Evolutionary conservation across 1,284 basidiomycete species (phyloP), one percentile per base, ranked within the genome.

Genomic region (Chalciporus sp.): DNA sequence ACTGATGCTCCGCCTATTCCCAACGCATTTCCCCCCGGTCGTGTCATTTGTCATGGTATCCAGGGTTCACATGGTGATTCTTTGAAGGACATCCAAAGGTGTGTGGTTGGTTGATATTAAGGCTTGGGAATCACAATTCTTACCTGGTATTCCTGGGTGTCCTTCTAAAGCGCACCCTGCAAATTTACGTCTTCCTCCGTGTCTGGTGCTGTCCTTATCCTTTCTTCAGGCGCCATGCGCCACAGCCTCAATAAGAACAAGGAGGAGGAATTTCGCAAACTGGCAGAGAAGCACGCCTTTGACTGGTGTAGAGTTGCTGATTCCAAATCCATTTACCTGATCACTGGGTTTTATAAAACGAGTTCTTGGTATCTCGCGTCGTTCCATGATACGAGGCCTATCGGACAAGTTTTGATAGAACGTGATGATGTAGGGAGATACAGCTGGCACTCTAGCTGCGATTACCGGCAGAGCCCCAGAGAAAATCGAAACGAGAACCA

Each of bases 281-380:
- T 48, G 23, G 55, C 56, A 8, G 27, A n/a, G 1, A 23, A 53
- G 7, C 23, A 42, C 23, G 55, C 56, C 6, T 17, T 31, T 16
- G n/a, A 6, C 14, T 58, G 56, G 56, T 53, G 56, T 28, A n/a
- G 19, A 17, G 7, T 3, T 12, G 9, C 35, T 16, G 4, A 4
- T 4, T 42, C 11, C 42, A 42, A 14, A 11, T 48, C 45, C 20
- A 43, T 57, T 23, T 57, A 57, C 42, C 10, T 52, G 27, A 11
- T 57, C 29, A 58, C 56, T 0, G 56, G 56, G 12, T 1, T 45
- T 26, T 58, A 49, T 40, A 54, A 49, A 33, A 46, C 56, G 1
- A 10, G 17, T 4, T 42, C 16, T 8, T 57, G 56, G 45, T 42
- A 33, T 16, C 29, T 29, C 52, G 19, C 42, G 8, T 42, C 42